Evolutionary conservation across 495 filamentous ascomycete species (phyloP), one percentile per base, ranked within the genome.

Genomic region (Lasiosphaeriaceae sp.): DNA sequence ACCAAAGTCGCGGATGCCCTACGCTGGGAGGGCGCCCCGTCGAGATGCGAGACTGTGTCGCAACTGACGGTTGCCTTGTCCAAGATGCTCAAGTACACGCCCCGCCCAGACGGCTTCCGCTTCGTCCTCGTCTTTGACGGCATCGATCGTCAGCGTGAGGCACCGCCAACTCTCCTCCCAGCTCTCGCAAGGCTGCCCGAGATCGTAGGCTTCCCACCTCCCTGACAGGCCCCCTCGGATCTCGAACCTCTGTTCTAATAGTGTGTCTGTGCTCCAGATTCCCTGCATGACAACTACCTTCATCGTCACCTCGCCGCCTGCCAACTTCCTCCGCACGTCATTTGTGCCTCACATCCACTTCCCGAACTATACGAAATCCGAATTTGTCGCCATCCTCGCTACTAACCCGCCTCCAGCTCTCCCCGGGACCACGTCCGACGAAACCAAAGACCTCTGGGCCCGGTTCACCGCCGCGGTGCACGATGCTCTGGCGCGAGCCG

Each of bases 71-170:
- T 90, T 48, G 82, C 89, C 60, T 70, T 97, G 41, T 75, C 81
- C 58, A 74, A 73, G 59, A 62, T 87, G 70, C 72, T 79, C 68
- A 83, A 76, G 69, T 77, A 67, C 68, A 59, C 57, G n/a, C 60
- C 65, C 39, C 68, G 62, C 50, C 64, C 67, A 1, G 65, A 71
- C 20, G 57, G 58, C 11, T 69, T 70, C 24, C 73, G 69, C 63
- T 91, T 96, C 67, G 85, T 92, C 23, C 70, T 96, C 35, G 90
- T 95, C 26, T 82, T 97, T 56, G 95, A 98, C 73, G 89, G 85
- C n/a, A 89, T 97, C 54, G 94, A 97, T 67, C 82, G 77, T 46
- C 91, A 95, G 72, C 75, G 90, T 62, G 95, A 97, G 56, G 82
- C 87, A 9, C 80, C 87, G 2, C 81, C 83, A 11, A 97, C 90